Conservation (phyloP, 331 rosid genomes). For the Quercus tomentella region DNA sequence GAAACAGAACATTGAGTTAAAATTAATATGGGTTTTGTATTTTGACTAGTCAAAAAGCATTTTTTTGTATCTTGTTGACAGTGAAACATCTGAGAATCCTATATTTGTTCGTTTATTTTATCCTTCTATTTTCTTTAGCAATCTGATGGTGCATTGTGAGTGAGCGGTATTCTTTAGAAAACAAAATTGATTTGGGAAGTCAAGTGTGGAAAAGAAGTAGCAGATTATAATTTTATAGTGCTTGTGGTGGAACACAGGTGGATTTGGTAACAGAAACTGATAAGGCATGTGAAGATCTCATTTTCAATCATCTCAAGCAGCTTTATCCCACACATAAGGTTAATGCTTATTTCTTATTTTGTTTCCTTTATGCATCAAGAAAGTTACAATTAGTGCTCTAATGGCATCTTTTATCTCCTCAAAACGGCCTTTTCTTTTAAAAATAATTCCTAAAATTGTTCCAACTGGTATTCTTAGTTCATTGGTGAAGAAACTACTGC, state of each 20-base stretch:
- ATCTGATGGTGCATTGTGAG: background rate
- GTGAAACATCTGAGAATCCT: background rate
- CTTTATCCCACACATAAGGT: conserved; percentile 90
- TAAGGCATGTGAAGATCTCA: conserved; percentile 93
- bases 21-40: background rate
- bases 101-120: background rate
- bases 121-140: background rate
- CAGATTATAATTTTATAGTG: background rate
- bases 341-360: background rate
- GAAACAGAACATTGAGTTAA: background rate
- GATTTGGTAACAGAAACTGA: conserved; percentile 99
- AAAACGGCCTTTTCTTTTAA: background rate
- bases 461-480: conserved; percentile 44
- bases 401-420: background rate
- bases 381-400: background rate
- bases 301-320: conserved; percentile 75
- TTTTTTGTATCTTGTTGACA: background rate
- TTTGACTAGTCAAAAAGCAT: background rate
- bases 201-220: background rate
- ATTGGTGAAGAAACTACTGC: conserved; percentile 99
- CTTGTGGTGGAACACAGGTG: conserved; percentile 49
- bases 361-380: background rate
- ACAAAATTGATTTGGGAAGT: background rate
- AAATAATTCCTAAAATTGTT: background rate
- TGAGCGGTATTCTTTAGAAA: background rate